Conservation (phyloP, 768 basidiomycete genomes). For the Boletus rufocinnamomeus region DNA sequence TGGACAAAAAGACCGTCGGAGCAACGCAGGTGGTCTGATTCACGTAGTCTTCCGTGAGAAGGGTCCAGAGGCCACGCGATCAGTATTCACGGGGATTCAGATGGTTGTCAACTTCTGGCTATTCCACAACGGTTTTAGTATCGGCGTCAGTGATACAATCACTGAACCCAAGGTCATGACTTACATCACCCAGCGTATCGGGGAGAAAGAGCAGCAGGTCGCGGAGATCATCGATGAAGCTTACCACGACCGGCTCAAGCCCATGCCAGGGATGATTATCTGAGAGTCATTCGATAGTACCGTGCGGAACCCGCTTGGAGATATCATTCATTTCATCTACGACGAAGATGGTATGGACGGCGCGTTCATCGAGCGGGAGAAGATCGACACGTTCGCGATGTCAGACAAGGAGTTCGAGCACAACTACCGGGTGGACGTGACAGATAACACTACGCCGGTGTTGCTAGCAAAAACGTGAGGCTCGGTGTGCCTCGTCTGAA, state of each 20-base stretch:
- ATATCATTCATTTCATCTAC: constrained; percentile 94
- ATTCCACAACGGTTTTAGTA: constrained; percentile 98
- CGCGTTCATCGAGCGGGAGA: constrained; percentile 95
- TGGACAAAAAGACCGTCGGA: constrained; percentile 99
- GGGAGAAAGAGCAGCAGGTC: constrained; percentile 80
- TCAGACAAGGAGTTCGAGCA: constrained; percentile 84
- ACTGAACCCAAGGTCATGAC: constrained; percentile 89
- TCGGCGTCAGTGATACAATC: constrained; percentile 98
- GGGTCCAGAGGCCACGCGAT: constrained; percentile 87
- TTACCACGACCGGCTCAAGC: constrained; percentile 82
- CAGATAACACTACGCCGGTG: constrained; percentile 98
- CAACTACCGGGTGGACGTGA: constrained; percentile 93
- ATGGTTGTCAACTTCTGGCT: constrained; percentile 98
- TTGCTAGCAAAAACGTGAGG: constrained; percentile 99
- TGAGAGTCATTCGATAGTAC: constrained; percentile 99
- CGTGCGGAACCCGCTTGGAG: constrained; percentile 94
- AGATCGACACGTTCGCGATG: constrained; percentile 84
- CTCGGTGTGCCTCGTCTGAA: constrained; percentile 99
- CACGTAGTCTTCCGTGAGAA: constrained; percentile 98
- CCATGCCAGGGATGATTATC: constrained; percentile 97
- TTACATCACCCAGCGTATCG: constrained; percentile 80
- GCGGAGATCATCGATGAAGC: constrained; percentile 77
- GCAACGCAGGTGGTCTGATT: constrained; percentile 89
- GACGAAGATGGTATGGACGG: constrained; percentile 99
- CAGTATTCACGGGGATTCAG: constrained; percentile 91